These are phyloP conservation scores for Flaveria sonorensis DNA, from an alignment of 129 eudicot species.

Conservation along the genomic window DNA sequence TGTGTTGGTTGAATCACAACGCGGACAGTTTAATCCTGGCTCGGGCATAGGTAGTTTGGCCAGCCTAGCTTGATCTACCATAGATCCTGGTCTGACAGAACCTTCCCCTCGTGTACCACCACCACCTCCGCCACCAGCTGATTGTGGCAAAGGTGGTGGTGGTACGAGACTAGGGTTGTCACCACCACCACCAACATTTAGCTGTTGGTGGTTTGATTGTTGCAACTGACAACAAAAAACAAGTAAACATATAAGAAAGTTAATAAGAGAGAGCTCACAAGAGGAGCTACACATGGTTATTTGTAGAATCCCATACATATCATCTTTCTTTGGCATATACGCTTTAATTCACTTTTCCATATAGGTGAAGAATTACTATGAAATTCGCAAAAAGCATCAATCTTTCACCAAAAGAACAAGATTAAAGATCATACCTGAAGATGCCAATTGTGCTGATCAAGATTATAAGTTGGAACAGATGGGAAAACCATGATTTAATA, in stretches of 20 bases:
- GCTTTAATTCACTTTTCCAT: conserved; percentile 34
- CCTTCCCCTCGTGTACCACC: conserved; percentile 41
- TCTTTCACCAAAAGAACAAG: conserved; percentile 32
- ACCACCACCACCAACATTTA: conserved; percentile 1
- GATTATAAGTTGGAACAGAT: conserved; percentile 53
- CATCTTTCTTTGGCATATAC: conserved; percentile 30
- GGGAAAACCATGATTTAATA: conserved; percentile 63
- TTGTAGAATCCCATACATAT: conserved; percentile 45
- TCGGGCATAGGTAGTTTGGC: conserved; percentile 66
- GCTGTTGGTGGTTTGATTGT: conserved; percentile 47
- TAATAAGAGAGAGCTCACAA: conserved; percentile 2
- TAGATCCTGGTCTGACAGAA: conserved; percentile 65
- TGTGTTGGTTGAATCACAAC: conserved; percentile 69
- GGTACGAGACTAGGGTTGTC: conserved; percentile 41
- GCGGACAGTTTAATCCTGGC: conserved; percentile 66
- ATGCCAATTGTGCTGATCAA: conserved; percentile 74
- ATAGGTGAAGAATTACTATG: conserved; percentile 20
- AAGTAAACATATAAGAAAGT: background rate
- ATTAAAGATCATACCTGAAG: conserved; percentile 60
- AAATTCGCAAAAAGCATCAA: conserved; percentile 21
- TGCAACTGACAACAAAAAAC: conserved; percentile 42
- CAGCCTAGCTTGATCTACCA: conserved; percentile 71
- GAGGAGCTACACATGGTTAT: conserved; percentile 44
- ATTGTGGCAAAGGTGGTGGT: conserved; percentile 38
- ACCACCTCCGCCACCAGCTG: conserved; percentile 26